A percentile compares a stretch with the other conserved stretches of the same genome.
phyloP scores from a whole-genome alignment of 805 yeast species.

The Ogataea siamensis region DNA sequence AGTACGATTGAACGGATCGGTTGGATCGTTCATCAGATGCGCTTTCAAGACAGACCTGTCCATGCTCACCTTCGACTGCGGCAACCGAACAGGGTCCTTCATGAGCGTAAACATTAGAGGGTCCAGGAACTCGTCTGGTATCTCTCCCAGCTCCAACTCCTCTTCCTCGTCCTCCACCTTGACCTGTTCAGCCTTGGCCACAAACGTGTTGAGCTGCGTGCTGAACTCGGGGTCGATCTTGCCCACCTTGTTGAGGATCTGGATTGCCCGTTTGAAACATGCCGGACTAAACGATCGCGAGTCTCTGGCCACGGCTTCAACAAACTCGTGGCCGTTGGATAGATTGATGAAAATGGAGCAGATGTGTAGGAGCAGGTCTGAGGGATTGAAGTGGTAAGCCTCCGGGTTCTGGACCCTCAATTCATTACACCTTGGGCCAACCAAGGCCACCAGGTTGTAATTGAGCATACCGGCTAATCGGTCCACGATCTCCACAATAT shows the following conservation, averaged over 20 bases:
- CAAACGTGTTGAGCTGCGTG: slow-evolving; percentile 51
- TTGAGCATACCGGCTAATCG: slow-evolving; percentile 94
- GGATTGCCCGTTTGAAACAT: slow-evolving; percentile 68
- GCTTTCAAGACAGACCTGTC: slow-evolving; percentile 92
- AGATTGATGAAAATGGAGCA: slow-evolving; percentile 76
- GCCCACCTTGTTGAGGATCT: slow-evolving; percentile 54
- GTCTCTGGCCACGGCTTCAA: slow-evolving; percentile 82
- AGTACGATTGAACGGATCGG: slow-evolving; percentile 95
- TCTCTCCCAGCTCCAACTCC: slow-evolving; percentile 85
- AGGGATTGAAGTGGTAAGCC: slow-evolving; percentile 80
- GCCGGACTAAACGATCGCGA: slow-evolving; percentile 78
- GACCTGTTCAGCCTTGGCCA: slow-evolving; percentile 59
- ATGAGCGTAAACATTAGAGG: slow-evolving; percentile 94
- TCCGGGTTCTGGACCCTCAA: slow-evolving; percentile 83
- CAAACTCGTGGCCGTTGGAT: slow-evolving; percentile 60
- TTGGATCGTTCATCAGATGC: slow-evolving; percentile 88
- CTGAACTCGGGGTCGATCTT: slow-evolving; percentile 55
- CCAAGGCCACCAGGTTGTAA: slow-evolving; percentile 86
- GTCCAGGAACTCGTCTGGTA: slow-evolving; percentile 95
- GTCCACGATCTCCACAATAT: slow-evolving; percentile 86
- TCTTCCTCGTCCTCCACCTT: slow-evolving; percentile 70
- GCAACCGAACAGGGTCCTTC: slow-evolving; percentile 96
- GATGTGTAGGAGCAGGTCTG: slow-evolving; percentile 61
- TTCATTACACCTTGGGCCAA: slow-evolving; percentile 91
- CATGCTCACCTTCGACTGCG: slow-evolving; percentile 78